These are phyloP conservation scores for Arthrobotrys sinensis DNA, from an alignment of 2,329 filamentous ascomycete species.

Conservation along the genomic window DNA sequence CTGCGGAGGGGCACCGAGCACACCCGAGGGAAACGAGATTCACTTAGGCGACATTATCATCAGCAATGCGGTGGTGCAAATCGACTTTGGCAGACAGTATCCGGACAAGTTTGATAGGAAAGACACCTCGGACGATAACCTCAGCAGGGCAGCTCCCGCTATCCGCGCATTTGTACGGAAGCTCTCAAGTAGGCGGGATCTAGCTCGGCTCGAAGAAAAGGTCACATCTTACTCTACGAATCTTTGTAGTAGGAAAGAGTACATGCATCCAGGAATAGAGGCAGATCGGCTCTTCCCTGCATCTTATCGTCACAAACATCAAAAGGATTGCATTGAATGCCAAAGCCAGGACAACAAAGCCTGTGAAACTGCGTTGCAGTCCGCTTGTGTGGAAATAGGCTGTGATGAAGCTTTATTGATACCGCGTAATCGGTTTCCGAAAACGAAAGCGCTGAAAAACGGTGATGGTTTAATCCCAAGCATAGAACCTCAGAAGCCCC, in stretches of 20 bases:
- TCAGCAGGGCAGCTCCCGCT: constrained; percentile 61
- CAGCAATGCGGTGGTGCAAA: constrained; percentile 64
- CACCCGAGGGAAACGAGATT: constrained; percentile 57
- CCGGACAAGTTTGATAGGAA: constrained; percentile 63
- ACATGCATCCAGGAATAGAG: no score
- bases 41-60: constrained; percentile 66
- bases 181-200: constrained; percentile 50
- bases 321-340: not conserved
- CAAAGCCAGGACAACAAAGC: not conserved
- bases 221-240: constrained; percentile 11
- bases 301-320: constrained; percentile 64
- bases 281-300: constrained; percentile 62
- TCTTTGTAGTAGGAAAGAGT: no score
- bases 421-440: not conserved
- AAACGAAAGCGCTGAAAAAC: no score
- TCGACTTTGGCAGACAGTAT: constrained; percentile 65
- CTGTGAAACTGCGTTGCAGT: not conserved
- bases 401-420: not conserved
- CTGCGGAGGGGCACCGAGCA: constrained; percentile 59
- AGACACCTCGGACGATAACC: constrained; percentile 56
- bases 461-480: no score
- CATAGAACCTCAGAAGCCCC: no score
- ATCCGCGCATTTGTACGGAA: constrained; percentile 62
- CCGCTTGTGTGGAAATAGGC: constrained; percentile 7
- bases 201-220: no score